Evolutionary conservation across 106 monocot genomes (phyloP).

Genomic region (Narthecium ossifragum): DNA sequence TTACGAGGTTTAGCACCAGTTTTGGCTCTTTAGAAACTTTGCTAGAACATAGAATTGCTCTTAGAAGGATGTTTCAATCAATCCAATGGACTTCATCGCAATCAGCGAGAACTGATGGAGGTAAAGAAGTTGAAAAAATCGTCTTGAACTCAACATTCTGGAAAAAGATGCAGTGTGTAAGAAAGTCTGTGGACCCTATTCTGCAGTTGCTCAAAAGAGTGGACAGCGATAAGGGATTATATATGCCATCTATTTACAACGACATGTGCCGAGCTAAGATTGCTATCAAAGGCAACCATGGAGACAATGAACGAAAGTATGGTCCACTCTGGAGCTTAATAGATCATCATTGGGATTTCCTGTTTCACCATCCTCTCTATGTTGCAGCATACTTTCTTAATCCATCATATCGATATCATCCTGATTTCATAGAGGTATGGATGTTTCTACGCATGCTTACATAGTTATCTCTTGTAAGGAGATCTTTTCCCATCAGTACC

Average conservation of each 20-base stretch:
- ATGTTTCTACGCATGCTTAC: conserved; percentile 1
- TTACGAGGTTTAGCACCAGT: conserved; percentile 23
- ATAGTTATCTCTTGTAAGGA: no score
- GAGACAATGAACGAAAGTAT: conserved; percentile 33
- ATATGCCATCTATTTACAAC: conserved; percentile 38
- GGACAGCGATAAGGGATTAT: conserved; percentile 18
- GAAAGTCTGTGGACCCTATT: conserved; percentile 44
- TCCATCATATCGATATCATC: conserved; percentile 40
- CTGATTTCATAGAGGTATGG: conserved; percentile 46
- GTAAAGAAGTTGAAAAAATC: conserved; percentile 46
- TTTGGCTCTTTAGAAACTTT: conserved; percentile 38
- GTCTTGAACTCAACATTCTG: conserved; percentile 38
- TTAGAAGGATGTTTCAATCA: conserved; percentile 57
- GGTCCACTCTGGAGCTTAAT: conserved; percentile 34
- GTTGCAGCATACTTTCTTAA: conserved; percentile 56
- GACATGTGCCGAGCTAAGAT: conserved; percentile 32
- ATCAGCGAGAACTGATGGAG: conserved; percentile 34
- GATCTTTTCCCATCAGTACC: no score
- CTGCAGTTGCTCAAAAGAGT: conserved; percentile 33
- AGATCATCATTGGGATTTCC: conserved; percentile 37
- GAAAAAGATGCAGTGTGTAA: conserved; percentile 43
- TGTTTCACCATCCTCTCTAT: conserved; percentile 52
- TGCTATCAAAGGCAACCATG: conserved; percentile 41
- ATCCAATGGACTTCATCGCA: conserved; percentile 40
- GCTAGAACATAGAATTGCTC: conserved; percentile 28